Evolutionary conservation across 2,329 filamentous ascomycete species (phyloP).

Genomic region (Colletotrichum spinosum): DNA sequence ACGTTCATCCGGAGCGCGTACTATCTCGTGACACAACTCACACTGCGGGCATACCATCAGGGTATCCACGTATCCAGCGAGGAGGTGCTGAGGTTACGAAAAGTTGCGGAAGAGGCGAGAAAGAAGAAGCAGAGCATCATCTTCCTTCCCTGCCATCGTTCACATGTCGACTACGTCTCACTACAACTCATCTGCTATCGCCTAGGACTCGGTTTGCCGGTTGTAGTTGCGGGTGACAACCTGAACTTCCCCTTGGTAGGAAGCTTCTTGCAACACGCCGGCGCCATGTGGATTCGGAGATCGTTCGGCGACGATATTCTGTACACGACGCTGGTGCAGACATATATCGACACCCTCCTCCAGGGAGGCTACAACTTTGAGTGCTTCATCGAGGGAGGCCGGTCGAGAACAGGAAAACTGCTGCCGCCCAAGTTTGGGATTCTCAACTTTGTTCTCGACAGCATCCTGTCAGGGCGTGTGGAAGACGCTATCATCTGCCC

Average conservation of each 20-base stretch:
- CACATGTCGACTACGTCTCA: constrained; percentile 96
- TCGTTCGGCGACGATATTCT: constrained; percentile 93
- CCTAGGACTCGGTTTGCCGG: constrained; percentile 86
- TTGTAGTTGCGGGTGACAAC: constrained; percentile 95
- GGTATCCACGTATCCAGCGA: constrained; percentile 97
- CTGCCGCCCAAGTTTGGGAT: constrained; percentile 96
- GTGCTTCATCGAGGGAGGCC: constrained; percentile 96
- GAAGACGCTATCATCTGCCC: constrained; percentile 94
- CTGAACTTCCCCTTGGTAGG: constrained; percentile 94
- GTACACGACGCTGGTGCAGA: constrained; percentile 92
- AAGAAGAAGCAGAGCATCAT: constrained; percentile 94
- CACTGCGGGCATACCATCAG: constrained; percentile 95
- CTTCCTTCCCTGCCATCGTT: constrained; percentile 93
- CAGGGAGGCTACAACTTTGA: constrained; percentile 95
- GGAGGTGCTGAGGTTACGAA: constrained; percentile 85
- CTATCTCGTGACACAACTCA: constrained; percentile 86
- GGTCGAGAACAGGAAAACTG: constrained; percentile 93
- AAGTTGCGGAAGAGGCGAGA: constrained; percentile 84
- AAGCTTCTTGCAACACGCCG: constrained; percentile 92
- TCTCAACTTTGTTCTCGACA: constrained; percentile 90
- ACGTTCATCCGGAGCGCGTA: constrained; percentile 92
- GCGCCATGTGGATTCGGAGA: constrained; percentile 95
- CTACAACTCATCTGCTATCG: constrained; percentile 96
- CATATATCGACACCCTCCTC: constrained; percentile 92
- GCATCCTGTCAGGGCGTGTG: constrained; percentile 86